phyloP scores from a whole-genome alignment of 805 yeast species.

The Starmerella vaccinii region DNA sequence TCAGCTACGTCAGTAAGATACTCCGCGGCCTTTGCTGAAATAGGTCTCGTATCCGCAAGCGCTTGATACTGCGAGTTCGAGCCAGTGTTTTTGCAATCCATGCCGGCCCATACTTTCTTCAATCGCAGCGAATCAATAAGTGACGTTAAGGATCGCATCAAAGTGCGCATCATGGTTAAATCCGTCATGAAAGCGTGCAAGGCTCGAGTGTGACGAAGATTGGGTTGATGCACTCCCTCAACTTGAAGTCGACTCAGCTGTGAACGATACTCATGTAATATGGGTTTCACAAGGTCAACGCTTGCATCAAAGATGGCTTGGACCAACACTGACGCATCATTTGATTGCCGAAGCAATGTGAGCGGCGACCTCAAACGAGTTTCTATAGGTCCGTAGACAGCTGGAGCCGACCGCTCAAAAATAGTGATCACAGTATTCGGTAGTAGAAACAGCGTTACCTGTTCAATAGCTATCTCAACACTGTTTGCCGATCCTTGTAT shows the following conservation, averaged over 20 bases:
- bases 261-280: constrained; percentile 42
- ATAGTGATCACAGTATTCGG: constrained; percentile 43
- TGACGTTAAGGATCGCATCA: constrained; percentile 41
- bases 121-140: constrained; percentile 36
- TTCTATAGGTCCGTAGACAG: constrained; percentile 43
- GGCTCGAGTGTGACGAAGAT: constrained; percentile 42
- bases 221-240: constrained; percentile 43
- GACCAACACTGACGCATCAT: constrained; percentile 43
- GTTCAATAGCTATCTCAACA: constrained; percentile 45
- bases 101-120: background rate
- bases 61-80: background rate
- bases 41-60: background rate
- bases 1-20: constrained; percentile 49
- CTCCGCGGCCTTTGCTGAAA: constrained; percentile 38
- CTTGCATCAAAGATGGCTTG: constrained; percentile 47
- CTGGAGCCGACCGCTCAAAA: constrained; percentile 48
- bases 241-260: constrained; percentile 41
- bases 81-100: background rate
- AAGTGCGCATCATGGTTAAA: constrained; percentile 38
- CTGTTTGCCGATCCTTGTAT: constrained; percentile 19
- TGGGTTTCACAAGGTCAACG: constrained; percentile 46
- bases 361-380: constrained; percentile 38
- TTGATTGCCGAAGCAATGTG: constrained; percentile 42
- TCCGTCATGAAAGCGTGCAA: constrained; percentile 47
- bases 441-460: constrained; percentile 42